Evolutionary conservation across 768 basidiomycete species (phyloP).

Genomic region (Mycena capillaripes): DNA sequence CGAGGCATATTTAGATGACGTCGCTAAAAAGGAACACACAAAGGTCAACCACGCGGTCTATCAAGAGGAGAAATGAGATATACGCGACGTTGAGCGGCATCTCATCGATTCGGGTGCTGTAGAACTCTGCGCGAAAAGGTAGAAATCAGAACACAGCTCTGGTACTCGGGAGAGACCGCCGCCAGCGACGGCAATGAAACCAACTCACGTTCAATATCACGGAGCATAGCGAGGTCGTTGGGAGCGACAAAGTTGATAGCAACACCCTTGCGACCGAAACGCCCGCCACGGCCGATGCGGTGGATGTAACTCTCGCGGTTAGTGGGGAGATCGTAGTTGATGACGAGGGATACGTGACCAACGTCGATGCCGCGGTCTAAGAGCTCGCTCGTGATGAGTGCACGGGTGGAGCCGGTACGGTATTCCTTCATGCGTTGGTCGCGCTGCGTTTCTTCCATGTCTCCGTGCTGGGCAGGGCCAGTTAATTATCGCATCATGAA

Average conservation of each 20-base stretch:
- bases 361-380: slow-evolving; percentile 99
- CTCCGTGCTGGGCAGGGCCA: slow-evolving; percentile 83
- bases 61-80: too few species aligned
- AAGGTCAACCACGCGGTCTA: too few species aligned
- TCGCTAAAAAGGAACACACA: too few species aligned
- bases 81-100: slow-evolving; percentile 97
- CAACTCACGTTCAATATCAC: slow-evolving; percentile 93
- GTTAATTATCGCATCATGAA: slow-evolving; percentile 37
- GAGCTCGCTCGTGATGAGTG: slow-evolving; percentile 98
- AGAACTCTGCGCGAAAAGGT: slow-evolving; percentile 76
- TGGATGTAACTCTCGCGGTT: slow-evolving; percentile 99
- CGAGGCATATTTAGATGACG: too few species aligned
- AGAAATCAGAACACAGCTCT: too few species aligned
- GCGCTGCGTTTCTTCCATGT: slow-evolving; percentile 98
- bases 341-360: slow-evolving; percentile 95
- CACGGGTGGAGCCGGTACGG: slow-evolving; percentile 97
- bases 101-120: slow-evolving; percentile 97
- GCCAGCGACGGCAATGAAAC: neutral
- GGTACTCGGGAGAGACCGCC: slow-evolving; percentile 12
- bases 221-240: slow-evolving; percentile 92
- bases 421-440: slow-evolving; percentile 99
- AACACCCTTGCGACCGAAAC: slow-evolving; percentile 97
- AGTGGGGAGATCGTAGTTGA: slow-evolving; percentile 94
- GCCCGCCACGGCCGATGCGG: slow-evolving; percentile 96
- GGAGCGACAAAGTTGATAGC: slow-evolving; percentile 98